Evolutionary conservation across 306 rosid genomes (phyloP).

Genomic region (Arachis stenosperma): DNA sequence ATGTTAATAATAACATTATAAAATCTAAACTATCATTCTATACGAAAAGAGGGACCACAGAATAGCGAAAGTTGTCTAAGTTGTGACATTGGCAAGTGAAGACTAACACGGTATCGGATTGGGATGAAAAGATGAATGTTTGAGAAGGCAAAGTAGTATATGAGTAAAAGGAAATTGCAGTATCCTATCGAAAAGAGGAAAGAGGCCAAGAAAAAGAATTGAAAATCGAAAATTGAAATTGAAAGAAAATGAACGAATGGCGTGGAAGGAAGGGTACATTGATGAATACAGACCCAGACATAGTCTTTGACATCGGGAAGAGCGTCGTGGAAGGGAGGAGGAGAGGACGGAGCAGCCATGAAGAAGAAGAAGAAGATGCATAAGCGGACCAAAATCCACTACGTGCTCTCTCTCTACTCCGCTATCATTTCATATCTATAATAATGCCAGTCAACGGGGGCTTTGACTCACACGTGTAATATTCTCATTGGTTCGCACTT

Average conservation of each 20-base stretch:
- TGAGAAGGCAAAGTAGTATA: too few species aligned
- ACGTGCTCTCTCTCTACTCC: slow-evolving; percentile 30
- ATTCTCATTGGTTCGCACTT: neutral
- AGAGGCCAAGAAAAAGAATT: too few species aligned
- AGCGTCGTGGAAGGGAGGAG: slow-evolving; percentile 41
- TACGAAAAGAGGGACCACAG: neutral
- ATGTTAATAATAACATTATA: too few species aligned
- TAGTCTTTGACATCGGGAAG: slow-evolving; percentile 75
- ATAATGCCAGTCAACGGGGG: neutral
- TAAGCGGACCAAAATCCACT: slow-evolving; percentile 55
- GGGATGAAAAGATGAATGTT: too few species aligned
- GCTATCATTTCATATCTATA: too few species aligned
- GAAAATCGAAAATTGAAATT: neutral
- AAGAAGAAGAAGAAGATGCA: slow-evolving; percentile 24
- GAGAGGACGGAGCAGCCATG: slow-evolving; percentile 54
- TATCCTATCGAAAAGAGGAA: too few species aligned
- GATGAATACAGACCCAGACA: slow-evolving; percentile 55
- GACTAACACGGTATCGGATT: too few species aligned
- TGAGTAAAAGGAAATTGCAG: neutral
- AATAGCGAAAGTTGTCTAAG: slow-evolving; percentile 1
- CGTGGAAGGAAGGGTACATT: too few species aligned
- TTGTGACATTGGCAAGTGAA: neutral
- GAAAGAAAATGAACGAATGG: neutral
- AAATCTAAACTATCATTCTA: too few species aligned
- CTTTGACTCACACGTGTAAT: neutral